A percentile compares a stretch with the other conserved stretches of the same genome.
phyloP scores from a whole-genome alignment of 306 rosid species.

The Trifolium repens region DNA sequence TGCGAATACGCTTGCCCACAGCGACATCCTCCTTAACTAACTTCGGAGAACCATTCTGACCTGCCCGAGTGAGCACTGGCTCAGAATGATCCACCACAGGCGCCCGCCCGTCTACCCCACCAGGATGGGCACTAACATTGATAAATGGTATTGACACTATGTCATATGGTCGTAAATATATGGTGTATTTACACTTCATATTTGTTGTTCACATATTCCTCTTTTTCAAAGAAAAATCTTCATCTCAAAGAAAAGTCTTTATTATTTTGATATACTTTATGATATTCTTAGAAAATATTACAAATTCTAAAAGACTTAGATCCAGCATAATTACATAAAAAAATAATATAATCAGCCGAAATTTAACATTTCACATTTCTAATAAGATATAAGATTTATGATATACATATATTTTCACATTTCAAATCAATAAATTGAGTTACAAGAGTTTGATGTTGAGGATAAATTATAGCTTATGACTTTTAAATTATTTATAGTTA shows the following conservation, averaged over 20 bases:
- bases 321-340: no score
- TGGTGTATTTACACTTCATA: no score
- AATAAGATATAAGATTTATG: not conserved
- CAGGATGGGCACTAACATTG: no score
- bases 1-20: no score
- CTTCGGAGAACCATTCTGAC: no score
- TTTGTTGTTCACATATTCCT: not conserved
- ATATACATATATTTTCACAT: not conserved
- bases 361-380: not conserved
- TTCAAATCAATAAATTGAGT: not conserved
- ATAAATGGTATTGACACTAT: not conserved
- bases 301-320: not conserved
- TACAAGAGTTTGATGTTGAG: no score
- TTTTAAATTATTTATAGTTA: not conserved
- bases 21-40: no score
- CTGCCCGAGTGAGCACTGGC: no score
- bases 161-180: no score
- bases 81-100: no score
- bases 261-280: not conserved
- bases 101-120: no score
- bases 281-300: not conserved
- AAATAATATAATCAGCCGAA: not conserved
- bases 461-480: not conserved
- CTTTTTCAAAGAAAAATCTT: not conserved
- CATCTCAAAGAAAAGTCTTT: not conserved